These are phyloP conservation scores for Suillus subalutaceus DNA, from an alignment of 768 basidiomycete genomes.

Conservation along the genomic window DNA sequence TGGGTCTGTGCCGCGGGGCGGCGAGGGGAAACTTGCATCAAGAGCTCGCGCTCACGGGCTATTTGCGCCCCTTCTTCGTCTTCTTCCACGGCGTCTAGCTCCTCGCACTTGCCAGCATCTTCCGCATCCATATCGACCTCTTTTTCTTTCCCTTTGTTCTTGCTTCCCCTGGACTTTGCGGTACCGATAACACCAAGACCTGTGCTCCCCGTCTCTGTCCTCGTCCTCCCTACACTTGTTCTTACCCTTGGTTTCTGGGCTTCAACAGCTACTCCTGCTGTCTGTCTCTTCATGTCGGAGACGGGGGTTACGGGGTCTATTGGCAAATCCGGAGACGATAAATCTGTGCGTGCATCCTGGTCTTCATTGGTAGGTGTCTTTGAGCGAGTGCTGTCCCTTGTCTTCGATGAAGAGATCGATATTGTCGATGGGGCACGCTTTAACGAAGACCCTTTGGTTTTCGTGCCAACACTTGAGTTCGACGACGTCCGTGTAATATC, in stretches of 20 bases:
- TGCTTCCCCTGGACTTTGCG: slow-evolving; percentile 51
- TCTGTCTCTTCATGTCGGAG: slow-evolving; percentile 26
- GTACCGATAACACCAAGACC: slow-evolving; percentile 43
- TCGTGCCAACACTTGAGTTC: background rate
- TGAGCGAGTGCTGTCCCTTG: slow-evolving; percentile 10
- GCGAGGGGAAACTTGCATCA: slow-evolving; percentile 62
- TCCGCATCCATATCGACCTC: slow-evolving; percentile 26
- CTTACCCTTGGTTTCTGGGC: background rate
- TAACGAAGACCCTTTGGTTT: background rate
- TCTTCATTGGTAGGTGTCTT: slow-evolving; percentile 20
- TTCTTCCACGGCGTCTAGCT: background rate
- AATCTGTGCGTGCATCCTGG: slow-evolving; percentile 17
- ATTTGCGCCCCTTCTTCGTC: slow-evolving; percentile 22
- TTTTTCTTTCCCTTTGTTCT: slow-evolving; percentile 32
- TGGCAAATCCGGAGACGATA: slow-evolving; percentile 36
- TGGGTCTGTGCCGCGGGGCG: slow-evolving; percentile 41
- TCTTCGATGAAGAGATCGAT: slow-evolving; percentile 4
- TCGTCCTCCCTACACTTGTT: slow-evolving; percentile 13
- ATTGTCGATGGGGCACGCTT: slow-evolving; percentile 4
- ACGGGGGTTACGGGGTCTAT: slow-evolving; percentile 36
- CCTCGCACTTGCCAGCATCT: slow-evolving; percentile 15
- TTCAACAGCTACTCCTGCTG: slow-evolving; percentile 10
- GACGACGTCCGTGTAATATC: slow-evolving; percentile 2
- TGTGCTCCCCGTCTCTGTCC: slow-evolving; percentile 6
- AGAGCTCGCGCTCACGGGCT: slow-evolving; percentile 38